A percentile compares a stretch with the other conserved stretches of the same genome.
phyloP scores from a whole-genome alignment of 331 rosid genomes.

The Malus hybrid region DNA sequence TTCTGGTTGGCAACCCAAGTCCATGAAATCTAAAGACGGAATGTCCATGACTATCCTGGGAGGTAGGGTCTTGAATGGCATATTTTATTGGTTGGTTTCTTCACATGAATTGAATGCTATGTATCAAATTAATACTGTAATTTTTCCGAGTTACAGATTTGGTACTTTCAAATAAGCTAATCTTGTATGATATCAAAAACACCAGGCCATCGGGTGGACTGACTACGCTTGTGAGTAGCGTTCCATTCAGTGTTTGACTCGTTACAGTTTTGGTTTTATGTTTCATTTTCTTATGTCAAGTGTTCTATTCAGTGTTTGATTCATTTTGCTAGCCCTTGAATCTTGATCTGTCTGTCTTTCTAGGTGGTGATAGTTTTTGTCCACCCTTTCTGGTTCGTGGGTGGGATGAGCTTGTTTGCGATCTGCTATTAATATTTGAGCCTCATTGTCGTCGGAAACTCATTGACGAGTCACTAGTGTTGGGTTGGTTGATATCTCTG shows the following conservation, averaged over 20 bases:
- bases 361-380: not conserved
- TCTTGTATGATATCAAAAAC: conserved; percentile 57
- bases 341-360: not conserved
- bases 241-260: conserved; percentile 11
- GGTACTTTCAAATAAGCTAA: conserved; percentile 76
- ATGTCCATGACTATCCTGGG: conserved; percentile 61
- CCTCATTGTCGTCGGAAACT: not conserved
- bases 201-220: conserved; percentile 72
- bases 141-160: conserved; percentile 59
- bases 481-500: not conserved
- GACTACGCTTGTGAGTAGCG: conserved; percentile 72
- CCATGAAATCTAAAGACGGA: conserved; percentile 38
- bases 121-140: not conserved
- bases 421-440: not conserved
- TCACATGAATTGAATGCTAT: not conserved
- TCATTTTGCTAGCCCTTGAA: not conserved
- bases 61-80: conserved; percentile 38
- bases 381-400: not conserved
- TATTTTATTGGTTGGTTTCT: not conserved
- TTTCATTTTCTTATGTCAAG: not conserved
- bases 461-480: not conserved
- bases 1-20: conserved; percentile 71
- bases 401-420: not conserved
- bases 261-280: conserved; percentile 24
- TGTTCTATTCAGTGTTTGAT: too few species aligned